A percentile compares a stretch with the other conserved stretches of the same genome.
These are phyloP conservation scores for Xylaria venustula DNA, from an alignment of 495 filamentous ascomycete genomes.

Conservation along the genomic window DNA sequence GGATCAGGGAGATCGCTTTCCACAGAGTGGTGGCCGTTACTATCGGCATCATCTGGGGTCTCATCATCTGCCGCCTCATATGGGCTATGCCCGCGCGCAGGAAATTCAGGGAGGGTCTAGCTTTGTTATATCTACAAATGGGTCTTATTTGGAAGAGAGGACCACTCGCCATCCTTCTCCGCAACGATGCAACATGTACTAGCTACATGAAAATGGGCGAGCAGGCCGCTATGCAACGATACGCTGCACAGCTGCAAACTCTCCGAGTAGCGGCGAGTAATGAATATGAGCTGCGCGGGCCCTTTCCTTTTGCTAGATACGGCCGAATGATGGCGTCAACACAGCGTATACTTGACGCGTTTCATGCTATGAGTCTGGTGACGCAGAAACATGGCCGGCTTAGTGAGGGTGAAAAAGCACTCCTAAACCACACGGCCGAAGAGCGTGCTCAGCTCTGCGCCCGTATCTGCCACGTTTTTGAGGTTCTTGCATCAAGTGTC, in stretches of 20 bases:
- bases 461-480: constrained; percentile 89
- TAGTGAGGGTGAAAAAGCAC: constrained; percentile 73
- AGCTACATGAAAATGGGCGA: constrained; percentile 82
- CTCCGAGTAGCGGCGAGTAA: constrained; percentile 69
- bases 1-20: constrained; percentile 84
- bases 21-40: constrained; percentile 89
- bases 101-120: constrained; percentile 83
- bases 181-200: constrained; percentile 45
- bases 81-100: constrained; percentile 89
- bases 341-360: constrained; percentile 80
- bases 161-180: constrained; percentile 72
- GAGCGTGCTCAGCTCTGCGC: constrained; percentile 77
- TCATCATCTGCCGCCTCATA: constrained; percentile 83
- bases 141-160: constrained; percentile 96
- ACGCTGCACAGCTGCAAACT: constrained; percentile 62
- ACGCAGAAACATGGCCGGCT: constrained; percentile 76
- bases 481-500: constrained; percentile 87
- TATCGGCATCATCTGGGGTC: constrained; percentile 84
- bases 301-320: constrained; percentile 72
- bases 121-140: constrained; percentile 87
- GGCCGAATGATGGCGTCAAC: constrained; percentile 74
- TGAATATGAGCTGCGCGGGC: constrained; percentile 81
- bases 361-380: constrained; percentile 93
- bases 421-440: constrained; percentile 75
- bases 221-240: constrained; percentile 63